Evolutionary conservation across 768 basidiomycete genomes (phyloP), one percentile per base, ranked within the genome.

Genomic region (Fomitopsis serialis): DNA sequence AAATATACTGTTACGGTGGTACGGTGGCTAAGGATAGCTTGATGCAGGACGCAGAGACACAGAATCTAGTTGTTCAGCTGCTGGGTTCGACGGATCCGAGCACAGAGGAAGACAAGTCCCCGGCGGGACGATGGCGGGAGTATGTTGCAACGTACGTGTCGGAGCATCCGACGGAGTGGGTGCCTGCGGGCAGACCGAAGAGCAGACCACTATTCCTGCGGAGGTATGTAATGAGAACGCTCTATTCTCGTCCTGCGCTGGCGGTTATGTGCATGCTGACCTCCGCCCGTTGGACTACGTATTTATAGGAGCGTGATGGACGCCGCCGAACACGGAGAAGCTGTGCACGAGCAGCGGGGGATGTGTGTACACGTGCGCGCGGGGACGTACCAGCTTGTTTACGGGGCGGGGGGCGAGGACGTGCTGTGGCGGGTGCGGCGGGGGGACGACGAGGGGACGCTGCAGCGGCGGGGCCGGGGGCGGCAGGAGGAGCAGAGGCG

Each of bases 81-180:
- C 73, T 87, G 54, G 76, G 80, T 24, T 44, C 73, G 23, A 77
- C 80, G 50, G 89, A 91, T 64, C 78, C 87, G 24, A 90, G 86
- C 59, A 74, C 81, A 45, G 75, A 79, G 55, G 77, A 77, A 22
- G 79, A 79, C 49, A 77, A 76, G 44, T 72, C 75, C 11, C 61
- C 74, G 34, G 54, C 69, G 15, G 74, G 72, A 42, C 81, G 88
- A 49, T 92, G 90, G 89, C 70, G 80, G 46, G 85, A 81, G 64
- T 91, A 92, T 61, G 71, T 86, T 54, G 81, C 83, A 61, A 83
- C 84, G 36, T 92, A 84, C 61, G 82, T 87, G 57, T 77, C 85
- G 73, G 76, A 73, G 40, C 74, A 85, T 56, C 80, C 83, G 6
- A 89, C 87, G 12, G 89, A 90, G 61, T 88, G 88, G 87, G 40